Evolutionary conservation across 2,329 filamentous ascomycete species (phyloP).

Genomic region (Colletotrichum sp.): DNA sequence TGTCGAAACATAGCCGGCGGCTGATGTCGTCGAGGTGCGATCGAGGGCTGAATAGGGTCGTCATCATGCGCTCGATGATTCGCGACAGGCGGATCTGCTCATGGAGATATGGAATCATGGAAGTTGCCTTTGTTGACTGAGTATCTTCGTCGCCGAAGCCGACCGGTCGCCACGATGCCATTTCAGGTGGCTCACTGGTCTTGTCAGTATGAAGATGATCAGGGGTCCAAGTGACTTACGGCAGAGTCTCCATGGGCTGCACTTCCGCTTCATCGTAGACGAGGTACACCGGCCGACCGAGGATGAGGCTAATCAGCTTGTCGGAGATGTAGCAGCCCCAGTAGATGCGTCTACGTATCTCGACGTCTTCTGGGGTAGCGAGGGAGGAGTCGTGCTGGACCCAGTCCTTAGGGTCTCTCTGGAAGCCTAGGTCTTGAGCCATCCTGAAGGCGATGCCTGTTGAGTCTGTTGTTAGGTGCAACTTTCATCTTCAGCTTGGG

Average conservation of each 20-base stretch:
- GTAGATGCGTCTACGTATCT: conserved; percentile 31
- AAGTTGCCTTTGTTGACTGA: neutral
- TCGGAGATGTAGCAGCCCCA: conserved; percentile 34
- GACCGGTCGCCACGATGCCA: conserved; percentile 26
- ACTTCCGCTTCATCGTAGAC: conserved; percentile 20
- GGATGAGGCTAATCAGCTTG: conserved; percentile 26
- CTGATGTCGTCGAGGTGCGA: neutral
- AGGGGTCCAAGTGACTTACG: neutral
- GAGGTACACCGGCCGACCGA: conserved; percentile 23
- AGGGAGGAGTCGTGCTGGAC: conserved; percentile 24
- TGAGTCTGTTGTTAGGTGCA: neutral
- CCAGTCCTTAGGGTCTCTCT: conserved; percentile 29
- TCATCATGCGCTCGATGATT: conserved; percentile 26
- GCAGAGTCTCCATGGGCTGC: conserved; percentile 1
- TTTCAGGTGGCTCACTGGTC: conserved; percentile 24
- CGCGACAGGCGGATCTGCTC: conserved; percentile 25
- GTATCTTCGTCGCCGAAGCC: conserved; percentile 22
- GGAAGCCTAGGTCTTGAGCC: conserved; percentile 32
- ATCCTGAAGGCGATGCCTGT: conserved; percentile 33
- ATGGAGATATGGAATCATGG: conserved; percentile 24
- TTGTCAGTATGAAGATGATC: neutral
- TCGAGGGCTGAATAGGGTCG: conserved; percentile 13
- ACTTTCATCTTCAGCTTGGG: neutral
- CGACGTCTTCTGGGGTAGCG: conserved; percentile 26
- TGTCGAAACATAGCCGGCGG: conserved; percentile 12